Conservation (phyloP, 768 basidiomycete genomes). For the Leucocoprinus leucothites region DNA sequence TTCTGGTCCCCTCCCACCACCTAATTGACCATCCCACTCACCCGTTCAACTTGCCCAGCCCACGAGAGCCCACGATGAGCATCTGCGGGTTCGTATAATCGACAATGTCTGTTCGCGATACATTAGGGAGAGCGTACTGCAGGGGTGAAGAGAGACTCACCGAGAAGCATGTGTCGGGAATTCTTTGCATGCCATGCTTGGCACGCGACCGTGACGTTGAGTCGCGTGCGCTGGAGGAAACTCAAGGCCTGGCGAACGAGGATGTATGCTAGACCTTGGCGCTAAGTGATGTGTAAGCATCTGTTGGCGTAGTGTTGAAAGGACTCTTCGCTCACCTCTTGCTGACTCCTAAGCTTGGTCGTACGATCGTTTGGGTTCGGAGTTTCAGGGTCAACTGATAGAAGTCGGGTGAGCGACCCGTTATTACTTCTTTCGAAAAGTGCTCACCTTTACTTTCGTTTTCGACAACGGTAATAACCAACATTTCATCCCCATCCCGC, state of each 20-base stretch:
- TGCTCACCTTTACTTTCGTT: constrained; percentile 79
- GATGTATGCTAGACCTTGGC: constrained; percentile 85
- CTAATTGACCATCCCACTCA: constrained; percentile 31
- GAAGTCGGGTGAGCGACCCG: neutral
- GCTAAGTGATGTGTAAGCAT: constrained; percentile 37
- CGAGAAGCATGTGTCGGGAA: constrained; percentile 82
- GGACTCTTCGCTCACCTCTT: constrained; percentile 66
- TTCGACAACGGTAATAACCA: constrained; percentile 89
- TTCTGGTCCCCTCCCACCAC: neutral
- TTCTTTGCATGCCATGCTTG: constrained; percentile 99
- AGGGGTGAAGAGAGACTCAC: constrained; percentile 30
- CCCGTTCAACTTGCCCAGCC: constrained; percentile 86
- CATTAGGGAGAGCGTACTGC: neutral
- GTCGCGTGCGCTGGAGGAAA: constrained; percentile 83
- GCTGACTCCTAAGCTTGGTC: constrained; percentile 81
- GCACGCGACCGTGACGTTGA: constrained; percentile 85
- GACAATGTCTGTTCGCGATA: constrained; percentile 57
- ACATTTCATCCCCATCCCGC: constrained; percentile 91
- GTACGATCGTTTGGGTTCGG: constrained; percentile 74
- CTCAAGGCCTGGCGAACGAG: constrained; percentile 87
- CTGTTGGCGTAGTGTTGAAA: neutral
- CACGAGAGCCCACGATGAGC: constrained; percentile 95
- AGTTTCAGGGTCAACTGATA: constrained; percentile 60
- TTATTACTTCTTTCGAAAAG: too few relatives aligned
- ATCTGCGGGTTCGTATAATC: constrained; percentile 86